phyloP scores from a whole-genome alignment of 2,329 filamentous ascomycete species.

The Fusarium scirpi region DNA sequence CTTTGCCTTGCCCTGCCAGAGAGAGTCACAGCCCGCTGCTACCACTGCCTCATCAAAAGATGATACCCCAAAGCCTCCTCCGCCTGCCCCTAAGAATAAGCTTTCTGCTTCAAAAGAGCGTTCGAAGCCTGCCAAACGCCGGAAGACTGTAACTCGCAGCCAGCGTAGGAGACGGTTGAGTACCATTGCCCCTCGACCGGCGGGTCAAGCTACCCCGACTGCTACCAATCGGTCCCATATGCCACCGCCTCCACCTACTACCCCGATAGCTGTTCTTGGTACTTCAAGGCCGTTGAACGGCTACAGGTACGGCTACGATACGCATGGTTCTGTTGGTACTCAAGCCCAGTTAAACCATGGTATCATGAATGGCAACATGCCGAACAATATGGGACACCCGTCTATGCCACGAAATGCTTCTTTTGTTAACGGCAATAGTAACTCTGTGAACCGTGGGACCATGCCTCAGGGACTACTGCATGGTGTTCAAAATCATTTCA shows the following conservation, averaged over 20 bases:
- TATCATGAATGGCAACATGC: not conserved
- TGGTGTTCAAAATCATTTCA: not conserved
- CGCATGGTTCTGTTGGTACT: not conserved
- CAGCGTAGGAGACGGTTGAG: accelerated
- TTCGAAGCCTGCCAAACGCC: not conserved
- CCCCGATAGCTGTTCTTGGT: not conserved
- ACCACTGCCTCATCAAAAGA: not conserved
- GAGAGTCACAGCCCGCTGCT: not conserved
- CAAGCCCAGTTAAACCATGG: not conserved
- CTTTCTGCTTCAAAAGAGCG: not conserved
- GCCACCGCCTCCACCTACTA: no score
- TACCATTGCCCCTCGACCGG: not conserved
- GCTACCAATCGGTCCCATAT: not conserved
- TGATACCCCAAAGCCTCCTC: not conserved
- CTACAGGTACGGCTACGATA: not conserved
- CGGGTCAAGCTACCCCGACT: not conserved
- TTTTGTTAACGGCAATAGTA: not conserved
- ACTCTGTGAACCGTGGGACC: not conserved
- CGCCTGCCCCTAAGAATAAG: not conserved
- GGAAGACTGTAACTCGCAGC: not conserved
- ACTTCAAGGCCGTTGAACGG: not conserved
- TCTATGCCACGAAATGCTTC: not conserved
- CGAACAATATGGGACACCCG: not conserved
- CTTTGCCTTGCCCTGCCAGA: not conserved
- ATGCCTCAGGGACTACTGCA: not conserved